Conservation (phyloP, 1,284 basidiomycete genomes). For the Rhodotorula sp. region DNA sequence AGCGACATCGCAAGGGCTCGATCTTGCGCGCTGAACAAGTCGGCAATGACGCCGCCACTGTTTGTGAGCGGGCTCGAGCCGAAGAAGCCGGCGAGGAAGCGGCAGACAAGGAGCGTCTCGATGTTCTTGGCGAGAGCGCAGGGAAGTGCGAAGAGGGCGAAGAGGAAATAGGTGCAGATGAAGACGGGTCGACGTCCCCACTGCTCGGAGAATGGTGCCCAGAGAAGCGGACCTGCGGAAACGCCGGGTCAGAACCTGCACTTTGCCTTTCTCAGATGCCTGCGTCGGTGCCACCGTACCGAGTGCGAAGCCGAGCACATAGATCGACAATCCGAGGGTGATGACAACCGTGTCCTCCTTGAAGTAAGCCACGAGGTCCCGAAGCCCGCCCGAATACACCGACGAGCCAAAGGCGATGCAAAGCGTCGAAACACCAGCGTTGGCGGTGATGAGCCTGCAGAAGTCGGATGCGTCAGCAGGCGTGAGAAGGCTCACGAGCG, state of each 20-base stretch:
- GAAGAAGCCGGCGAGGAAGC: constrained; percentile 63
- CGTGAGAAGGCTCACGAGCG: neutral
- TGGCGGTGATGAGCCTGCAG: constrained; percentile 22
- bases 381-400: constrained; percentile 52
- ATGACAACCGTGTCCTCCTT: constrained; percentile 53
- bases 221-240: constrained; percentile 20
- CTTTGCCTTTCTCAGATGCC: neutral
- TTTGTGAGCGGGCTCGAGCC: constrained; percentile 65
- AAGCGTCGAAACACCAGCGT: constrained; percentile 24
- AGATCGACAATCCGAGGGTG: constrained; percentile 47
- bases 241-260: neutral
- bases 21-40: constrained; percentile 52
- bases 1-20: constrained; percentile 35
- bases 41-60: constrained; percentile 63
- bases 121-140: constrained; percentile 64
- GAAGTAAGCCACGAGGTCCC: constrained; percentile 57
- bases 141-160: constrained; percentile 65
- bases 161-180: constrained; percentile 61
- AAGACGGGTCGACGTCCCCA: constrained; percentile 62
- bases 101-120: constrained; percentile 60
- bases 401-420: constrained; percentile 56
- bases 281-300: no score
- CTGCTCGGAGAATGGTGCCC: constrained; percentile 64
- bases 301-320: constrained; percentile 48
- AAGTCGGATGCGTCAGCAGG: neutral